Conservation (phyloP, 1,284 basidiomycete species). For the Ustilago cynodontis region DNA sequence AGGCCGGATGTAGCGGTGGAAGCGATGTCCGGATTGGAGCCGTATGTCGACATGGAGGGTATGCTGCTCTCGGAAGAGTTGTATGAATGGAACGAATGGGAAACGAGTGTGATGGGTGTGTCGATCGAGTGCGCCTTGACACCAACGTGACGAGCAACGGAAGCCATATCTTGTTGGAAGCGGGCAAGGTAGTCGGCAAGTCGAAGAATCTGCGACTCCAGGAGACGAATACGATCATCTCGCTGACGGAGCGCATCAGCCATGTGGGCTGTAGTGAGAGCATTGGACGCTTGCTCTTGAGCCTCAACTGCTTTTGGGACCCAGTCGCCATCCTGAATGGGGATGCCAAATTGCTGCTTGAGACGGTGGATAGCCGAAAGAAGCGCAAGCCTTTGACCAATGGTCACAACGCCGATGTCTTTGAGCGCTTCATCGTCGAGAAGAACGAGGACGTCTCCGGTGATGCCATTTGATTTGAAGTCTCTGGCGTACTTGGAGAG, state of each 20-base stretch:
- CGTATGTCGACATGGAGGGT: conserved; percentile 28
- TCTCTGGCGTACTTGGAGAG: conserved; percentile 48
- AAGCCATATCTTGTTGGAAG: conserved; percentile 60
- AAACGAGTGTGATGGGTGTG: conserved; percentile 44
- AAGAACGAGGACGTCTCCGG: conserved; percentile 65
- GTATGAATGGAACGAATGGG: conserved; percentile 44
- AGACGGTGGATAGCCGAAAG: conserved; percentile 62
- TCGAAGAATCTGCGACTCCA: conserved; percentile 64
- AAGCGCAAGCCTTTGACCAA: conserved; percentile 66
- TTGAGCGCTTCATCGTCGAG: conserved; percentile 66
- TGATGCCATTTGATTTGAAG: conserved; percentile 63
- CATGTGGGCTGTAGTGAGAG: conserved; percentile 35
- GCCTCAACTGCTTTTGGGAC: conserved; percentile 49
- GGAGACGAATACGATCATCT: conserved; percentile 64
- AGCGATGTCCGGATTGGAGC: conserved; percentile 32
- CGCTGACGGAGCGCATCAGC: conserved; percentile 40
- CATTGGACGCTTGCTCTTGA: conserved; percentile 31
- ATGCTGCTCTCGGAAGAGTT: conserved; percentile 32
- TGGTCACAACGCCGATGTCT: conserved; percentile 63
- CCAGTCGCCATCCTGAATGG: conserved; percentile 67
- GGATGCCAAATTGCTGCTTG: conserved; percentile 61
- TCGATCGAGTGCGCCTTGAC: conserved; percentile 52
- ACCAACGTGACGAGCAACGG: conserved; percentile 50
- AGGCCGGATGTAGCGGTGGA: conserved; percentile 34
- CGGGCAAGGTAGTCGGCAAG: conserved; percentile 59